These are phyloP conservation scores for Caloboletus inedulis DNA, from an alignment of 1,284 basidiomycete species.

Conservation along the genomic window DNA sequence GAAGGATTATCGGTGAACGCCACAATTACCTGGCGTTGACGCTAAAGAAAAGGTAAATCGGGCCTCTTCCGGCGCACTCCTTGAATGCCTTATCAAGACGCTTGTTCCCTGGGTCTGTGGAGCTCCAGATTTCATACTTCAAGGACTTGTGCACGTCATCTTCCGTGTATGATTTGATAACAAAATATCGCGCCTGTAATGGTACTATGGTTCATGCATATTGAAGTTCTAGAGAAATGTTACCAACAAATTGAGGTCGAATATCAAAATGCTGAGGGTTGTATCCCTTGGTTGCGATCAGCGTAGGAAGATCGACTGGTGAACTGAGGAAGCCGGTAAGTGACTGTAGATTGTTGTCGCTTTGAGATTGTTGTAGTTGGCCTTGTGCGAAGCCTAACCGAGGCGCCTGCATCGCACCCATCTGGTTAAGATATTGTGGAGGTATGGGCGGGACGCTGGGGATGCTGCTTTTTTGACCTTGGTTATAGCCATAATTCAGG, in stretches of 20 bases:
- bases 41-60: conserved; percentile 95
- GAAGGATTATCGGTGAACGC: background rate
- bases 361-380: conserved; percentile 32
- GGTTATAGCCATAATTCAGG: conserved; percentile 59
- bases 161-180: conserved; percentile 97
- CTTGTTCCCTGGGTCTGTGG: conserved; percentile 94
- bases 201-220: conserved; percentile 1
- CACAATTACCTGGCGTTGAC: conserved; percentile 77
- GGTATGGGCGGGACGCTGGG: conserved; percentile 71
- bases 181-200: conserved; percentile 82
- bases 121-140: conserved; percentile 97
- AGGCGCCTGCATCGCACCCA: conserved; percentile 36
- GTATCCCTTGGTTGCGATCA: conserved; percentile 86
- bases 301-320: conserved; percentile 80
- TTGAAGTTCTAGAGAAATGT: conserved; percentile 1
- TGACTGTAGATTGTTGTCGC: conserved; percentile 34
- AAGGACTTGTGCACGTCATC: conserved; percentile 96
- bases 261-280: conserved; percentile 87
- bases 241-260: conserved; percentile 69
- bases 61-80: conserved; percentile 79
- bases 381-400: conserved; percentile 41
- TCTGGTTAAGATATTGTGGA: conserved; percentile 63
- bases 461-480: conserved; percentile 44
- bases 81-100: conserved; percentile 93
- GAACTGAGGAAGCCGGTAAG: conserved; percentile 49